phyloP scores from a whole-genome alignment of 352 stramenopile genomes.

The Blastocystis sp. region DNA sequence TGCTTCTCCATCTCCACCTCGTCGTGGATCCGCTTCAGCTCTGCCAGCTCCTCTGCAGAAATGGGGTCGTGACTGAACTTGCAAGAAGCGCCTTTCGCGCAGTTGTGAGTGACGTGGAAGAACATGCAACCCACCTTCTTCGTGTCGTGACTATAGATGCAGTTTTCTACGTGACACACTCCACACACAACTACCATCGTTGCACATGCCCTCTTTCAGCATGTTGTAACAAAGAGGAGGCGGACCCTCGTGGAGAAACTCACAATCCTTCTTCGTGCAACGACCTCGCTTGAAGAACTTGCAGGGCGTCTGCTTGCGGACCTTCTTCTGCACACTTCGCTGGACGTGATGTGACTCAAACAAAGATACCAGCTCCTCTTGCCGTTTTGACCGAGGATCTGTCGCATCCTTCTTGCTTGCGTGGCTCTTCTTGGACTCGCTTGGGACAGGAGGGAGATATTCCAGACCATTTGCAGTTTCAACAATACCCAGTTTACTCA shows the following conservation, averaged over 20 bases:
- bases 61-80: constrained; percentile 10
- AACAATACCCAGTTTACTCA: background rate
- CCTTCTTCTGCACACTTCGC: background rate
- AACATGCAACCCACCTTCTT: constrained; percentile 56
- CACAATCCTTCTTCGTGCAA: background rate
- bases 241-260: constrained; percentile 40
- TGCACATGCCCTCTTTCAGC: constrained; percentile 7
- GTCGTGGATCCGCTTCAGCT: constrained; percentile 3
- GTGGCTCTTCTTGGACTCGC: background rate
- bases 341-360: no score
- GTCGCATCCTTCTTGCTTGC: background rate
- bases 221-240: constrained; percentile 40
- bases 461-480: background rate
- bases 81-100: background rate
- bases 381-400: background rate
- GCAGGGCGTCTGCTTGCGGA: background rate
- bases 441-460: background rate
- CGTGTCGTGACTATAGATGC: constrained; percentile 39
- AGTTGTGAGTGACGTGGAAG: constrained; percentile 50
- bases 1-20: constrained; percentile 48
- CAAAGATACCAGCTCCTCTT: background rate
- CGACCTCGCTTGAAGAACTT: constrained; percentile 16
- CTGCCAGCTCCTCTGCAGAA: background rate
- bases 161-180: background rate
- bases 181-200: background rate